A percentile compares a stretch with the other conserved stretches of the same genome.
phyloP scores from a whole-genome alignment of 805 yeast genomes.

The Candida dendrica region DNA sequence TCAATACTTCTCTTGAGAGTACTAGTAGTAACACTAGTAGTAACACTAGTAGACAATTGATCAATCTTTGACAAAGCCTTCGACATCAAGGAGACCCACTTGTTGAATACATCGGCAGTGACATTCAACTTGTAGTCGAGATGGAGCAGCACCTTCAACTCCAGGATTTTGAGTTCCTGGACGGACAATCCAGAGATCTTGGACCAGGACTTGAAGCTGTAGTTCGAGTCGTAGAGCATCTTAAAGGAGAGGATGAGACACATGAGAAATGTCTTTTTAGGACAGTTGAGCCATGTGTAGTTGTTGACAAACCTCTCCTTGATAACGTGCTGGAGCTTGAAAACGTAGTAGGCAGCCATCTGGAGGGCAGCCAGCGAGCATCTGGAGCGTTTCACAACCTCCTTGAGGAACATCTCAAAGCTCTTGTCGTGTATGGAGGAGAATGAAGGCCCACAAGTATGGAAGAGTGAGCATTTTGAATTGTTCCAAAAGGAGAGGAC shows the following conservation, averaged over 20 bases:
- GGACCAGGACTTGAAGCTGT: slow-evolving; percentile 65
- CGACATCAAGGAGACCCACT: slow-evolving; percentile 22
- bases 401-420: slow-evolving; percentile 26
- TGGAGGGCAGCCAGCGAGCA: slow-evolving; percentile 58
- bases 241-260: slow-evolving; percentile 68
- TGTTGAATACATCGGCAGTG: slow-evolving; percentile 38
- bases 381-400: slow-evolving; percentile 43
- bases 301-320: slow-evolving; percentile 2
- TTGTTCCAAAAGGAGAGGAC: slow-evolving; percentile 14
- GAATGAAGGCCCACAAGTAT: background rate
- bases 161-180: slow-evolving; percentile 43
- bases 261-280: slow-evolving; percentile 61
- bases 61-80: background rate
- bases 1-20: too few relatives aligned
- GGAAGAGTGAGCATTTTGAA: slow-evolving; percentile 2
- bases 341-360: slow-evolving; percentile 59
- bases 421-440: slow-evolving; percentile 1
- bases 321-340: slow-evolving; percentile 32
- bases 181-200: slow-evolving; percentile 60
- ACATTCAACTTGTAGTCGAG: slow-evolving; percentile 55
- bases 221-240: slow-evolving; percentile 66
- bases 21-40: too few relatives aligned
- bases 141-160: slow-evolving; percentile 41
- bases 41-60: too few relatives aligned
- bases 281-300: slow-evolving; percentile 27